Evolutionary conservation across 2,329 filamentous ascomycete genomes (phyloP).

Genomic region (Aspergillus viridinutans): DNA sequence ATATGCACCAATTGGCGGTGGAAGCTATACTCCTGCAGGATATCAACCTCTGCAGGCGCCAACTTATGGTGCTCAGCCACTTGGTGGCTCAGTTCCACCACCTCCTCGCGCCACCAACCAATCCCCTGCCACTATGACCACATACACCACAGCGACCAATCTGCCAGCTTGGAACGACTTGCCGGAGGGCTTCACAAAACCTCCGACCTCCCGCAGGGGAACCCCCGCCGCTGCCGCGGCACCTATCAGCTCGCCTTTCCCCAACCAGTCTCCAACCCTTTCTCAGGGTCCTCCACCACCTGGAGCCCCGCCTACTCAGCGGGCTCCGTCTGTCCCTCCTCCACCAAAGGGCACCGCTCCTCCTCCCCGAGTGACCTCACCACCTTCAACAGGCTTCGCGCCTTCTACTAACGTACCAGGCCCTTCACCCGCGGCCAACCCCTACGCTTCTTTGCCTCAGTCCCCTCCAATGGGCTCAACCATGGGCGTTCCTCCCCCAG

Average conservation of each 20-base stretch:
- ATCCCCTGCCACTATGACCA: conserved; percentile 63
- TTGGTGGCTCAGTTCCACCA: conserved; percentile 49
- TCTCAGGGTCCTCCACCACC: conserved; percentile 50
- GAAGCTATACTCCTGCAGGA: conserved; percentile 38
- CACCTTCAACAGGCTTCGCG: conserved; percentile 54
- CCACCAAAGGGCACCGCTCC: conserved; percentile 75
- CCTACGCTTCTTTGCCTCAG: conserved; percentile 37
- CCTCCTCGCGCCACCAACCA: conserved; percentile 64
- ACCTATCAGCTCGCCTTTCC: conserved; percentile 71
- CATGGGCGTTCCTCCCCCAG: conserved; percentile 51
- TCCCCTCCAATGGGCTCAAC: conserved; percentile 39
- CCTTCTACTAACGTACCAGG: conserved; percentile 62
- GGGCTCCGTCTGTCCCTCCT: conserved; percentile 70
- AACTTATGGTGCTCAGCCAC: conserved; percentile 45
- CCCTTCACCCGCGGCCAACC: conserved; percentile 48
- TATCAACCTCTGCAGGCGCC: conserved; percentile 54
- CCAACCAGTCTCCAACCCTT: conserved; percentile 54
- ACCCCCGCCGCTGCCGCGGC: conserved; percentile 64
- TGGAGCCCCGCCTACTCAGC: conserved; percentile 55
- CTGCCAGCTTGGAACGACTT: conserved; percentile 92
- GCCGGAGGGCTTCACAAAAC: conserved; percentile 72
- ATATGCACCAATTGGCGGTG: conserved; percentile 22
- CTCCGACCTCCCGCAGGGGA: conserved; percentile 64
- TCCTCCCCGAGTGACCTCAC: conserved; percentile 66
- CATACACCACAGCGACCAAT: conserved; percentile 60